Conservation (phyloP, 2,329 filamentous ascomycete species). For the Talaromyces funiculosus region DNA sequence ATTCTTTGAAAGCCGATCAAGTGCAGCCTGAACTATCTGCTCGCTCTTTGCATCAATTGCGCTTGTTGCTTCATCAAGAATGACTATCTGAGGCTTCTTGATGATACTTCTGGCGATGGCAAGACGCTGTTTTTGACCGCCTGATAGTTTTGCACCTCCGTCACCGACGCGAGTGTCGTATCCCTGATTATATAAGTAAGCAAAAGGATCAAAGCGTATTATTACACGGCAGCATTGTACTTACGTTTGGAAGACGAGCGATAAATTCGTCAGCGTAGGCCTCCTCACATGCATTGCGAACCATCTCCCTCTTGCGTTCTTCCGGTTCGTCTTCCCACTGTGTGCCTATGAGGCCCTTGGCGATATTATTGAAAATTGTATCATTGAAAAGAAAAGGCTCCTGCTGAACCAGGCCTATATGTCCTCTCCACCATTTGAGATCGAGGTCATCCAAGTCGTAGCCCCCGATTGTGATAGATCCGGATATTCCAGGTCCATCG, state of each 20-base stretch:
- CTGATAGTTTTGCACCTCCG: slow-evolving; percentile 66
- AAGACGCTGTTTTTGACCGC: slow-evolving; percentile 77
- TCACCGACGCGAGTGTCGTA: slow-evolving; percentile 66
- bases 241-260: slow-evolving; percentile 50
- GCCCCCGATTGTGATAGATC: slow-evolving; percentile 50
- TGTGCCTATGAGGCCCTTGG: slow-evolving; percentile 56
- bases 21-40: slow-evolving; percentile 63
- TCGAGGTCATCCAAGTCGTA: slow-evolving; percentile 56
- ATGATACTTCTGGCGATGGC: slow-evolving; percentile 73
- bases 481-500: slow-evolving; percentile 24
- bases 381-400: slow-evolving; percentile 75
- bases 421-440: slow-evolving; percentile 65
- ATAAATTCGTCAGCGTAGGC: slow-evolving; percentile 68
- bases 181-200: slow-evolving; percentile 56
- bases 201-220: slow-evolving; percentile 66
- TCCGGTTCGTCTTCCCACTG: slow-evolving; percentile 49
- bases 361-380: slow-evolving; percentile 70
- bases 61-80: slow-evolving; percentile 85
- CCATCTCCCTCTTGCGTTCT: slow-evolving; percentile 46
- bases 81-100: slow-evolving; percentile 70
- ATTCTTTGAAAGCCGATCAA: slow-evolving; percentile 67
- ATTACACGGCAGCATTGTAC: not conserved
- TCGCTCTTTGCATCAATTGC: slow-evolving; percentile 70
- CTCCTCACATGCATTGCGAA: slow-evolving; percentile 59
- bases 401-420: slow-evolving; percentile 78